Evolutionary conservation across 2,329 filamentous ascomycete species (phyloP).

Genomic region (Zalaria obscura): DNA sequence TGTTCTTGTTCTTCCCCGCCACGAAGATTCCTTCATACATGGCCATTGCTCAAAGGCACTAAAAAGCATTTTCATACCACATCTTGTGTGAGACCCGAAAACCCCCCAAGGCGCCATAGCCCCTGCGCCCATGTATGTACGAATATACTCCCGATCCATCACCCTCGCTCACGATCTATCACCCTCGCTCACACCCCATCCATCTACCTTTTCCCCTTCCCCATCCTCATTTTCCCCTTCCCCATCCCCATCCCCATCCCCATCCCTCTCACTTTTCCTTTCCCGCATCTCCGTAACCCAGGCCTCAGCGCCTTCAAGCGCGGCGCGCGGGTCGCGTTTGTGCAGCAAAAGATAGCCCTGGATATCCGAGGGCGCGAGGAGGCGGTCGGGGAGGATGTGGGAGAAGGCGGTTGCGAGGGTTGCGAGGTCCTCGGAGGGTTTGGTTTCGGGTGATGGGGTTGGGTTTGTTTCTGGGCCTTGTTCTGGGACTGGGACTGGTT

Average conservation of each 20-base stretch:
- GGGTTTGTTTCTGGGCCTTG: too few species aligned
- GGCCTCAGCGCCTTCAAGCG: slow-evolving; percentile 26
- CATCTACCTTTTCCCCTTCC: not conserved
- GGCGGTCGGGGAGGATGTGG: slow-evolving; percentile 27
- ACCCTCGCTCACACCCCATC: not conserved
- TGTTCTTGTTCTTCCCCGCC: too few species aligned
- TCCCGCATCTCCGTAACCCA: slow-evolving; percentile 24
- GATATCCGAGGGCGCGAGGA: slow-evolving; percentile 38
- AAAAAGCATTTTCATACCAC: too few species aligned
- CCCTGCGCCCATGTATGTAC: too few species aligned
- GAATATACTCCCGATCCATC: too few species aligned
- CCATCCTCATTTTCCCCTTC: not conserved
- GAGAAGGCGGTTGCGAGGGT: slow-evolving; percentile 32
- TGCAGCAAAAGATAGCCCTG: slow-evolving; percentile 37
- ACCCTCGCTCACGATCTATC: too few species aligned
- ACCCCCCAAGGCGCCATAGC: too few species aligned
- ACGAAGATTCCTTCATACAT: too few species aligned
- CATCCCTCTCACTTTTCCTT: slow-evolving; percentile 14
- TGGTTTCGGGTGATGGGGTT: too few species aligned
- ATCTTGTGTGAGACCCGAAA: too few species aligned
- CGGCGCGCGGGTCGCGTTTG: slow-evolving; percentile 33
- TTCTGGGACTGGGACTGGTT: too few species aligned
- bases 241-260: slow-evolving; percentile 11
- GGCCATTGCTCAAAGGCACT: too few species aligned
- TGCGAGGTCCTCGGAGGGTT: slow-evolving; percentile 17